Conservation (phyloP, 208 protist species). For the Trypanosoma platydactyli region DNA sequence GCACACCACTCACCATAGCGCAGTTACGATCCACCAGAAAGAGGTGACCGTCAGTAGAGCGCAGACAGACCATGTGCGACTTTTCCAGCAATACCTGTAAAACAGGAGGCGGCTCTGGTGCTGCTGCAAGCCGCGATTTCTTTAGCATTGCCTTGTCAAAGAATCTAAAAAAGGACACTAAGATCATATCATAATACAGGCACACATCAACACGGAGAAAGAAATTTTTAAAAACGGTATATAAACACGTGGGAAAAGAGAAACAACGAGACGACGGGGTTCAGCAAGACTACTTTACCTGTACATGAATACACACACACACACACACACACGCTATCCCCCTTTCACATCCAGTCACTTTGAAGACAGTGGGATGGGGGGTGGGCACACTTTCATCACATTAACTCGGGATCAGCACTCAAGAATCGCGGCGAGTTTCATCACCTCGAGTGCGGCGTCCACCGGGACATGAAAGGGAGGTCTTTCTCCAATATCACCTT, state of each 20-base stretch:
- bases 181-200: background rate
- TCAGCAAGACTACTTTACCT: no score
- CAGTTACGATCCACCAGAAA: slow-evolving; percentile 78
- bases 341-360: no score
- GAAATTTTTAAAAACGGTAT: background rate
- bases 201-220: no score
- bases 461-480: slow-evolving; percentile 61
- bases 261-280: no score
- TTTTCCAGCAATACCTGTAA: slow-evolving; percentile 33
- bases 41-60: slow-evolving; percentile 51
- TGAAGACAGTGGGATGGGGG: no score
- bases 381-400: background rate
- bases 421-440: slow-evolving; percentile 69
- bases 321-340: no score
- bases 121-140: background rate
- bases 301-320: background rate
- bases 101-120: slow-evolving; percentile 13
- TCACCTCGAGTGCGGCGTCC: slow-evolving; percentile 63
- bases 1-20: slow-evolving; percentile 55
- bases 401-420: slow-evolving; percentile 45
- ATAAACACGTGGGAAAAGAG: no score
- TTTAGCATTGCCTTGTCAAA: slow-evolving; percentile 9
- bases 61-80: slow-evolving; percentile 55
- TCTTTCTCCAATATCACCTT: slow-evolving; percentile 47
- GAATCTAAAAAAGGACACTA: background rate